phyloP scores from a whole-genome alignment of 176 grass and related monocot genomes.

The Chrysopogon serrulatus region DNA sequence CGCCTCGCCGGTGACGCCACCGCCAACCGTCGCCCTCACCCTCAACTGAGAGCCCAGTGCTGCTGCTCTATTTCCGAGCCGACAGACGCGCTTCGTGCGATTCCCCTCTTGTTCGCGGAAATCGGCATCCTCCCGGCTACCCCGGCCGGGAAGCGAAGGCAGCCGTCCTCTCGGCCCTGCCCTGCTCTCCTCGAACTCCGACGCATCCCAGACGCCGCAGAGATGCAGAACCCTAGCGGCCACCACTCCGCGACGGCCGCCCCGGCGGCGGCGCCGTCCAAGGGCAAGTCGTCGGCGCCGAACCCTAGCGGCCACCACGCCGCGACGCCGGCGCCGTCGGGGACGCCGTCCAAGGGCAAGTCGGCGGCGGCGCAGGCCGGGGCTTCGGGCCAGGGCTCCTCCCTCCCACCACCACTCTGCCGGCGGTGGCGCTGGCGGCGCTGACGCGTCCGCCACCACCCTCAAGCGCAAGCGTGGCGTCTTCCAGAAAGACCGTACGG shows the following conservation, averaged over 20 bases:
- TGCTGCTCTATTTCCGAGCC: too few species aligned
- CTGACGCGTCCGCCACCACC: conserved; percentile 28
- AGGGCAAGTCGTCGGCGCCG: conserved; percentile 10
- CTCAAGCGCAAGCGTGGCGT: conserved; percentile 93
- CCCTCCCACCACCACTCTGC: conserved; percentile 33
- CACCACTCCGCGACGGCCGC: conserved; percentile 1
- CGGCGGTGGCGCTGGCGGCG: neutral
- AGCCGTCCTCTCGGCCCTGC: neutral
- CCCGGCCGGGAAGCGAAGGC: neutral
- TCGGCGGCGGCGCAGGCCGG: conserved; percentile 20
- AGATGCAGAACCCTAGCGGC: conserved; percentile 38
- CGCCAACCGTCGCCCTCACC: too few species aligned
- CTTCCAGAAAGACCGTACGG: conserved; percentile 89
- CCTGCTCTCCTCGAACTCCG: neutral
- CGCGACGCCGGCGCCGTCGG: neutral
- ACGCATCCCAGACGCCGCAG: neutral
- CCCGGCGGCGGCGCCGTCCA: conserved; percentile 7
- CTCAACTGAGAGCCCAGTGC: neutral
- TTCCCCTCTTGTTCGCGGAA: neutral
- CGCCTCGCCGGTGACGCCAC: neutral
- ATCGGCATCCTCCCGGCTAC: neutral
- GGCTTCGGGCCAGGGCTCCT: conserved; percentile 21
- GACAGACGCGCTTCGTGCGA: neutral
- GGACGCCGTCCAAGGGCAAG: conserved; percentile 27
- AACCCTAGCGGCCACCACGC: conserved; percentile 20